Evolutionary conservation across 2,329 filamentous ascomycete species (phyloP).

Genomic region (Ophiostoma sp.): DNA sequence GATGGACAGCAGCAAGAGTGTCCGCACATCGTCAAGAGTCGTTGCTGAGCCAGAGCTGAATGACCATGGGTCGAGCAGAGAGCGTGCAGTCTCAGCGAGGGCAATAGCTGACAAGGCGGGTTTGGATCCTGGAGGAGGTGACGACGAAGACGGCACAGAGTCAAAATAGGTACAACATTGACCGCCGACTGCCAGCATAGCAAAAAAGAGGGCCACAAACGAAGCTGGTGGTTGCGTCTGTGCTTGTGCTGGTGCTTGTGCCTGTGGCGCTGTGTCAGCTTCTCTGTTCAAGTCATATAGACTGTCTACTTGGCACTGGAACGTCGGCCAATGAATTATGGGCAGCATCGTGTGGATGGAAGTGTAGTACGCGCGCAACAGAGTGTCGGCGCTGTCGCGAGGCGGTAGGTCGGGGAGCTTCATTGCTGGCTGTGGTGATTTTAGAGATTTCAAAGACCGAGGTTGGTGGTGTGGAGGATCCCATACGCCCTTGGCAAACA

Average conservation of each 20-base stretch:
- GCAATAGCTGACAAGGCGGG: slow-evolving; percentile 43
- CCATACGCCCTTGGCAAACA: slow-evolving; percentile 71
- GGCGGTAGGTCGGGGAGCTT: slow-evolving; percentile 59
- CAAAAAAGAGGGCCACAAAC: slow-evolving; percentile 77
- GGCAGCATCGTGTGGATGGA: slow-evolving; percentile 77
- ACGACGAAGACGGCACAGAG: not conserved
- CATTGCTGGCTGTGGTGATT: slow-evolving; percentile 29
- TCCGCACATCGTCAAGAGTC: slow-evolving; percentile 63
- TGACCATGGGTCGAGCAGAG: slow-evolving; percentile 68
- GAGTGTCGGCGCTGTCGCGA: slow-evolving; percentile 61
- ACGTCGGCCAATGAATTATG: slow-evolving; percentile 81
- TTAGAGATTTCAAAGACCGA: slow-evolving; percentile 34
- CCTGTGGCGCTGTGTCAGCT: not conserved
- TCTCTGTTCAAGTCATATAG: slow-evolving; percentile 51
- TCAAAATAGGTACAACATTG: slow-evolving; percentile 53
- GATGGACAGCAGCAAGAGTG: slow-evolving; percentile 67
- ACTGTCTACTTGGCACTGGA: slow-evolving; percentile 68
- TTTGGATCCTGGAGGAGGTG: slow-evolving; percentile 46
- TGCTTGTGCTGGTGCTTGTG: not conserved
- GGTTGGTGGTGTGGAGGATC: slow-evolving; percentile 61
- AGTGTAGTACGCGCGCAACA: slow-evolving; percentile 70
- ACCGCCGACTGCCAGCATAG: slow-evolving; percentile 75
- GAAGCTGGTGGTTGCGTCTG: slow-evolving; percentile 34
- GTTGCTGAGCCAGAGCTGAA: slow-evolving; percentile 39
- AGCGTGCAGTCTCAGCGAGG: slow-evolving; percentile 66